A percentile compares a stretch with the other conserved stretches of the same genome.
Evolutionary conservation across 2,329 filamentous ascomycete species (phyloP).

Genomic region (Arachnomyces sp.): DNA sequence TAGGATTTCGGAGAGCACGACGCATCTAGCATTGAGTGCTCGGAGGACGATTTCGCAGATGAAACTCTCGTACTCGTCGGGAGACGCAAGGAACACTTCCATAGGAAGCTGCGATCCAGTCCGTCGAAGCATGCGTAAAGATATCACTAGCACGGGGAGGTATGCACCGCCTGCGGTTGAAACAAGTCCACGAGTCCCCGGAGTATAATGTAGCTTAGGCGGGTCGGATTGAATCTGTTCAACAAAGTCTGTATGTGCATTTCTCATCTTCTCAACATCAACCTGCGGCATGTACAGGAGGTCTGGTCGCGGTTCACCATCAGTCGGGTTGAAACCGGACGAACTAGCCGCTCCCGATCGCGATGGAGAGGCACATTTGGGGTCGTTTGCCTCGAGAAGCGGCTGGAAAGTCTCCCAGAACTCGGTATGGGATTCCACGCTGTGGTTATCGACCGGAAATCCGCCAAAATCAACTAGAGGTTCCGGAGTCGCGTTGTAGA

Average conservation of each 20-base stretch:
- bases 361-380: conserved; percentile 22
- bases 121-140: conserved; percentile 38
- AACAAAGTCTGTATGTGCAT: conserved; percentile 29
- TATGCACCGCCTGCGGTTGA: conserved; percentile 36
- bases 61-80: conserved; percentile 34
- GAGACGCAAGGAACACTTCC: conserved; percentile 38
- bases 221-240: conserved; percentile 19
- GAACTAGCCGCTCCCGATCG: conserved; percentile 20
- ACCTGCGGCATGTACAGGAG: conserved; percentile 21
- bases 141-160: conserved; percentile 37
- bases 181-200: conserved; percentile 25
- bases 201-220: conserved; percentile 23
- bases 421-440: conserved; percentile 14
- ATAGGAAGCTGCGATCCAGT: conserved; percentile 38
- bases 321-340: conserved; percentile 20
- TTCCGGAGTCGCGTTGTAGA: no score
- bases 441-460: no score
- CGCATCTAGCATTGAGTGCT: conserved; percentile 34
- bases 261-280: conserved; percentile 26
- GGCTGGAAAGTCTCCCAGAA: conserved; percentile 30
- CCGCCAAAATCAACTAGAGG: no score
- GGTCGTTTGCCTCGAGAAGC: conserved; percentile 24
- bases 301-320: conserved; percentile 24
- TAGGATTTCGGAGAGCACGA: conserved; percentile 40
- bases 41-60: conserved; percentile 39